phyloP scores from a whole-genome alignment of 345 rosid species.

The Limnanthes douglasii region DNA sequence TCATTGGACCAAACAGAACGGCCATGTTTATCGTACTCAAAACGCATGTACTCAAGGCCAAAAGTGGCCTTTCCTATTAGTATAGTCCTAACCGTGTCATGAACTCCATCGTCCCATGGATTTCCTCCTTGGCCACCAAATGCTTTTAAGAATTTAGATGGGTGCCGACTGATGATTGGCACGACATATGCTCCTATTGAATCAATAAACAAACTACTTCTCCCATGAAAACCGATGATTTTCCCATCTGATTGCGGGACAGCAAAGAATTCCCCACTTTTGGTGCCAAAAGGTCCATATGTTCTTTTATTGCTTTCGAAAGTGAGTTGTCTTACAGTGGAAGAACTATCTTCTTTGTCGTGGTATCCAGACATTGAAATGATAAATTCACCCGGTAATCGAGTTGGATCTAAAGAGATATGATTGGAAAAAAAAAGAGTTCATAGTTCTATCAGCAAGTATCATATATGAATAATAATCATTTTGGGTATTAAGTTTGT shows the following conservation, averaged over 20 bases:
- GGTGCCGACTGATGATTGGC: slow-evolving; percentile 3
- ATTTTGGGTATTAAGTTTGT: too few species aligned
- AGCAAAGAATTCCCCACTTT: not conserved
- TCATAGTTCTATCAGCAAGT: too few species aligned
- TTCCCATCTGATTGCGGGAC: slow-evolving; percentile 1
- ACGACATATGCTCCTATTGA: slow-evolving; percentile 11
- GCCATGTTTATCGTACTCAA: slow-evolving; percentile 9
- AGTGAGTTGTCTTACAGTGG: slow-evolving; percentile 1
- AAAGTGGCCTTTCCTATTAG: slow-evolving; percentile 10
- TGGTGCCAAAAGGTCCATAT: slow-evolving; percentile 2
- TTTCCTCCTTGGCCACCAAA: slow-evolving; percentile 11
- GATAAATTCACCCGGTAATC: slow-evolving; percentile 13
- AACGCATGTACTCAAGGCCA: slow-evolving; percentile 10
- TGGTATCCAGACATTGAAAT: slow-evolving; percentile 9
- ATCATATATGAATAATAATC: too few species aligned
- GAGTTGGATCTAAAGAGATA: too few species aligned
- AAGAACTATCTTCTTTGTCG: slow-evolving; percentile 4
- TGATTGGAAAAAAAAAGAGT: too few species aligned
- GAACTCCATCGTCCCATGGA: slow-evolving; percentile 17
- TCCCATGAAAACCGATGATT: slow-evolving; percentile 15
- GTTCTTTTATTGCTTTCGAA: slow-evolving; percentile 6
- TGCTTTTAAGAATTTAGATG: slow-evolving; percentile 10
- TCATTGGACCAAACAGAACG: not conserved
- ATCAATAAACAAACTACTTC: slow-evolving; percentile 7
- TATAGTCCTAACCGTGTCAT: slow-evolving; percentile 12